phyloP scores from a whole-genome alignment of 495 filamentous ascomycete species.

The Talaromyces adpressus region DNA sequence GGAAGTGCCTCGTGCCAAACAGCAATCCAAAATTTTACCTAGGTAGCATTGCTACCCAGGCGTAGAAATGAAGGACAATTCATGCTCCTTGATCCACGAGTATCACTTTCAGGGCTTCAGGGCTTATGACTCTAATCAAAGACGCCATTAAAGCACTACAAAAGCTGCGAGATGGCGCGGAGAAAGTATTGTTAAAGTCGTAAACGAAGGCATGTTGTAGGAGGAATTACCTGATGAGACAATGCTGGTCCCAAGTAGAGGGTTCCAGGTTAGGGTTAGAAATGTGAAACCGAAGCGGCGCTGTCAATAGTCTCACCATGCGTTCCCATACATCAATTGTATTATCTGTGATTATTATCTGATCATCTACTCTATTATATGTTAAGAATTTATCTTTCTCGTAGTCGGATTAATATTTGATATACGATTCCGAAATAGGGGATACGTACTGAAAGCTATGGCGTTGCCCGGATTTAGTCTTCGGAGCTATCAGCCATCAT shows the following conservation, averaged over 20 bases:
- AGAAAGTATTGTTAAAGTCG: background rate
- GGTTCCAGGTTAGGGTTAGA: conserved; percentile 1
- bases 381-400: no score
- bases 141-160: background rate
- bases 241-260: background rate
- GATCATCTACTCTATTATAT: background rate
- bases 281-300: background rate
- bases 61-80: background rate
- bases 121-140: background rate
- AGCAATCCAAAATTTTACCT: background rate
- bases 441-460: background rate
- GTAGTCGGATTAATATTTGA: background rate
- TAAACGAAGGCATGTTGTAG: background rate
- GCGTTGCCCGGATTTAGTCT: background rate
- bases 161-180: background rate
- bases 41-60: background rate
- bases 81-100: background rate
- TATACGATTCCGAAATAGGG: background rate
- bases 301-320: background rate
- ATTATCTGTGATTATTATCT: background rate
- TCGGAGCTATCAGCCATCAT: background rate
- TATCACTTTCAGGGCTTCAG: background rate
- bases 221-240: background rate
- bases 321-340: background rate
- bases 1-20: background rate